Evolutionary conservation across 2,329 filamentous ascomycete species (phyloP).

Genomic region (Colletotrichum musae): DNA sequence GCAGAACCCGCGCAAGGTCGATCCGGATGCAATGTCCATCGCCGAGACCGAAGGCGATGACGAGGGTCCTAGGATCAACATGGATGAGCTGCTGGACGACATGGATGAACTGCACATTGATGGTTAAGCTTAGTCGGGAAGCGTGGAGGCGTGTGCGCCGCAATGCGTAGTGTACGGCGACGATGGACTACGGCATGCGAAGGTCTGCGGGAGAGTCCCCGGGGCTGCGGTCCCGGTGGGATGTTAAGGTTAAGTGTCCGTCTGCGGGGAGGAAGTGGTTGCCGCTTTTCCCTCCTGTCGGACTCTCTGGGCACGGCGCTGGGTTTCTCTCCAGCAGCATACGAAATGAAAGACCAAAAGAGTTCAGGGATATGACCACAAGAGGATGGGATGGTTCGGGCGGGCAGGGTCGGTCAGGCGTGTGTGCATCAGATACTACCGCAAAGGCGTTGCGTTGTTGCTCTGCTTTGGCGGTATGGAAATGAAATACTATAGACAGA

Average conservation of each 20-base stretch:
- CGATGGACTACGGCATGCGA: not conserved
- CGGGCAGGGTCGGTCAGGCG: slow-evolving; percentile 36
- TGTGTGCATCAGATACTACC: slow-evolving; percentile 40
- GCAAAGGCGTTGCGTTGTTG: slow-evolving; percentile 16
- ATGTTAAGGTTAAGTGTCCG: slow-evolving; percentile 31
- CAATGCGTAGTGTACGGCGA: not conserved
- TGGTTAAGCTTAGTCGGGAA: slow-evolving; percentile 53
- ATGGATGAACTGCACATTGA: slow-evolving; percentile 89
- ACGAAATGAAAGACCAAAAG: not conserved
- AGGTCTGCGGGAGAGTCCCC: slow-evolving; percentile 9
- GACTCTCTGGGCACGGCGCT: not conserved
- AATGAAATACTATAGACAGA: slow-evolving; percentile 9
- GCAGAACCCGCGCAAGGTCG: slow-evolving; percentile 61
- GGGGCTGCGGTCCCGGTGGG: slow-evolving; percentile 15
- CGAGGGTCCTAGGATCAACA: slow-evolving; percentile 78
- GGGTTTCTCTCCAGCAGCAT: slow-evolving; percentile 13
- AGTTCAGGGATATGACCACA: slow-evolving; percentile 17
- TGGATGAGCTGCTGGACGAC: slow-evolving; percentile 90
- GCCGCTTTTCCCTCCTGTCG: not conserved
- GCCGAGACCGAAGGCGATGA: slow-evolving; percentile 75
- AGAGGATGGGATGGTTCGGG: slow-evolving; percentile 21
- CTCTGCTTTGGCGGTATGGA: not conserved
- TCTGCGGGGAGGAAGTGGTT: slow-evolving; percentile 23
- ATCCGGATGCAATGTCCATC: slow-evolving; percentile 77
- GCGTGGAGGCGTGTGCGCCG: not conserved